These are phyloP conservation scores for Madurella fahalii DNA, from an alignment of 2,329 filamentous ascomycete species.

Conservation along the genomic window DNA sequence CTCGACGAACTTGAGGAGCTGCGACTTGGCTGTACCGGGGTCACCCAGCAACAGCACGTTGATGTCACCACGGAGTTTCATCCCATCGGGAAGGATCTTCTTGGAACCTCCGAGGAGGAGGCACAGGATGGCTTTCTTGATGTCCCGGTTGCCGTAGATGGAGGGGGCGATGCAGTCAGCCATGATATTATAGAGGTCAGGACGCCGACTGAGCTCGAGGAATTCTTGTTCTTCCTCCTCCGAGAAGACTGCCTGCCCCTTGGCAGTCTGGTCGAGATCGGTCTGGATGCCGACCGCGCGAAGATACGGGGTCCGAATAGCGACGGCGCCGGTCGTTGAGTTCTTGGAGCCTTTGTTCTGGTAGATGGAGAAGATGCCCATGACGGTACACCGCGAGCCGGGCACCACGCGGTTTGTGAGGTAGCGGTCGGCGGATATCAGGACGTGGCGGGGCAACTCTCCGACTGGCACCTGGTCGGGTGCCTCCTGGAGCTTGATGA, in stretches of 20 bases:
- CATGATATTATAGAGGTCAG: slow-evolving; percentile 89
- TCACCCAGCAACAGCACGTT: slow-evolving; percentile 96
- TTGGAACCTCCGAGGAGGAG: slow-evolving; percentile 92
- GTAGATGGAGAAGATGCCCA: slow-evolving; percentile 98
- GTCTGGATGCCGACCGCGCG: slow-evolving; percentile 88
- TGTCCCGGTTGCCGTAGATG: slow-evolving; percentile 93
- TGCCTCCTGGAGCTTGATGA: slow-evolving; percentile 95
- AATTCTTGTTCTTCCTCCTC: slow-evolving; percentile 99
- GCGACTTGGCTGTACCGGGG: slow-evolving; percentile 96
- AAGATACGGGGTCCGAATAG: slow-evolving; percentile 92
- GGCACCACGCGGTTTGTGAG: slow-evolving; percentile 94
- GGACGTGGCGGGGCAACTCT: slow-evolving; percentile 88
- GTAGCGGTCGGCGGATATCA: slow-evolving; percentile 95
- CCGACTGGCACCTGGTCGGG: slow-evolving; percentile 97
- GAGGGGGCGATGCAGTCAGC: slow-evolving; percentile 92
- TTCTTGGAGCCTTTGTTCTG: slow-evolving; percentile 85
- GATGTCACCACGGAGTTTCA: slow-evolving; percentile 96
- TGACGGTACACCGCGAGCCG: slow-evolving; percentile 88
- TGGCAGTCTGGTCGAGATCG: slow-evolving; percentile 83
- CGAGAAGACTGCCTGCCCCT: slow-evolving; percentile 77
- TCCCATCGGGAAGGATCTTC: slow-evolving; percentile 94
- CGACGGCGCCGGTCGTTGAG: slow-evolving; percentile 73
- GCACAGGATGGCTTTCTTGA: slow-evolving; percentile 96
- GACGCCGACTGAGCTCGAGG: slow-evolving; percentile 78
- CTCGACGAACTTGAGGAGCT: slow-evolving; percentile 94